Base-by-base conservation (phyloP, 257 asterid species). In the Agastache rugosa region DNA sequence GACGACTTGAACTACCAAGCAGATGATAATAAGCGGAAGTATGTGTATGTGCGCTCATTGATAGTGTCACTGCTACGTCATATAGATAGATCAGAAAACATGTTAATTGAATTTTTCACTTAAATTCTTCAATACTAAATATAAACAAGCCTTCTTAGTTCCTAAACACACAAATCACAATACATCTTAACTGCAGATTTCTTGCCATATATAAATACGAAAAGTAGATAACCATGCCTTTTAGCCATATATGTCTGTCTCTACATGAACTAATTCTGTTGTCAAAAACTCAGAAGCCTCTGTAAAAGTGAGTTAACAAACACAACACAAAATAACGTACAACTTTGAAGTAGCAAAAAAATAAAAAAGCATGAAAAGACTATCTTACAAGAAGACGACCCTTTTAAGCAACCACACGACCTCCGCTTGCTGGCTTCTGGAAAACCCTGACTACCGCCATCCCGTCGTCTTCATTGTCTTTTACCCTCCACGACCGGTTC, bases 401-500 rank as follows among this genome's bases (percentile, higher is more conserved):
- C 41, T 54, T 54, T 64, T 72, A 79, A 42, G 79, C 82, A 23
- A 69, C 82, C 73, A 66, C 60, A 58, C 92, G 87, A 35, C 91
- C 97, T 16, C 90, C 75, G 54, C 84, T 90, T 37, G 79, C 81
- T 0, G 90, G 87, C 86, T 92, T 94, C 67, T 86, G 93, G 78
- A 89, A 85, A 34, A 83, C 99, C 82, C 91, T 78, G 54, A 86
- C 87, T 3, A 86, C 80, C 0, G 98, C 96, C 99, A 90, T 90
- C 67, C 97, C 98, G 77, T 95, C 98, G 16, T 87, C 88, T 29
- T 77, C 96, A 45, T 72, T 76, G 9, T 76, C 78, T 53, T 66
- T 74, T 19, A 86, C 91, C 82, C 97, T 90, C 97, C 99, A 95
- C 12, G 93, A 50, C 3, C 98, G 82, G 41, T 92, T 96, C 81